Evolutionary conservation across 768 basidiomycete genomes (phyloP), one percentile per base, ranked within the genome.

Genomic region (Termitomyces sp.): DNA sequence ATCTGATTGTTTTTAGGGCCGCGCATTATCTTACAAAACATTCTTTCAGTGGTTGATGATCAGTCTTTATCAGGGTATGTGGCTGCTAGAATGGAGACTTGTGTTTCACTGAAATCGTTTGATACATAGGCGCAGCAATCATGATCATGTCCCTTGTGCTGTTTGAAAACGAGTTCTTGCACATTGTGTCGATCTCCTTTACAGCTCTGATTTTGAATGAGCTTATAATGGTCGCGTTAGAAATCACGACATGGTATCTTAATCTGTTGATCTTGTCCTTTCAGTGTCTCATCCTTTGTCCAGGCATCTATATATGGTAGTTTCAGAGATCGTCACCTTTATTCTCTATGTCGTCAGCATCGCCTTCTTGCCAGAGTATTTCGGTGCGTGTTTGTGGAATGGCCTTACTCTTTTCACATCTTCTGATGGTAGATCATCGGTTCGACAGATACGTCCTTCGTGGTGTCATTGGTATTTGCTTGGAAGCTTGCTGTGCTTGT

Each of bases 1-100:
- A 49, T 48, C 27, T 57, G 30, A 27, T 47, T 52, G 2, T 67
- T 30, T 50, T 11, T 53, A 96, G 93, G 96, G 96, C 4, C 92
- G 97, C 56, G 88, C 92, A 3, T 72, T 98, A 53, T 96, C 94
- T 15, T 95, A 91, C 78, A 98, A 97, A 79, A 99, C 97, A 0
- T 99, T 99, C 78, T 98, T 98, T 78, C 84, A 89, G 61, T 99
- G 97, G 97, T 74, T 95, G 61, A 93, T 95, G 86, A 94, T 98
- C 69, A 96, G 94, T 68, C 77, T 98, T 50, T 99, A 98, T 73
- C 97, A 99, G 84, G 96, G 95, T 89, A 55, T 39, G 74, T 48
- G 9, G 2, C 27, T 20, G 46, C n/a, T 48, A 20, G 6, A 16
- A 4, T 30, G 30, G 31, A 54, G 12, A 44, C 41, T 24, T 39